These are phyloP conservation scores for Climacium dendroides DNA, from an alignment of 225 moss, liverwort and hornwort genomes.

Conservation along the genomic window DNA sequence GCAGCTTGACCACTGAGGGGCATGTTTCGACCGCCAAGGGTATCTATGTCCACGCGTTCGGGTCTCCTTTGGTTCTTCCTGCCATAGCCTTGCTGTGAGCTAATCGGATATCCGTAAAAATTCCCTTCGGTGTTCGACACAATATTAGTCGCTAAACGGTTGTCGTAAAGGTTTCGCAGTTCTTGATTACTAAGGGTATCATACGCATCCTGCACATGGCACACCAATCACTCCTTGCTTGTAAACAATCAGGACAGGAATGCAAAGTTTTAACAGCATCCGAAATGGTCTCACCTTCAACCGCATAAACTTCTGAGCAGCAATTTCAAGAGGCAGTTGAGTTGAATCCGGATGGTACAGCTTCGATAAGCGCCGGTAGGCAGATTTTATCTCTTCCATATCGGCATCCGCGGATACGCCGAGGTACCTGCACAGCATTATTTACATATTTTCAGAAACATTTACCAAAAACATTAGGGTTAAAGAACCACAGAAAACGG, in stretches of 20 bases:
- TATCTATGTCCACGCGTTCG: constrained; percentile 40
- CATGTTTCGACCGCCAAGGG: constrained; percentile 70
- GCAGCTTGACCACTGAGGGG: constrained; percentile 62
- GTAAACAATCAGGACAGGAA: not conserved
- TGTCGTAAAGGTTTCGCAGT: constrained; percentile 63
- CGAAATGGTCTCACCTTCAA: constrained; percentile 44
- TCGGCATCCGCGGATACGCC: constrained; percentile 66
- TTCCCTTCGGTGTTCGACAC: constrained; percentile 28
- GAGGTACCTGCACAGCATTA: constrained; percentile 44
- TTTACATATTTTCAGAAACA: not conserved
- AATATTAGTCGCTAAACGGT: constrained; percentile 47
- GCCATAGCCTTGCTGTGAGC: constrained; percentile 36
- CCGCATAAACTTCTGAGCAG: constrained; percentile 82
- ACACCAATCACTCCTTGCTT: not conserved
- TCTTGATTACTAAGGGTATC: constrained; percentile 65
- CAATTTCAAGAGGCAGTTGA: constrained; percentile 75
- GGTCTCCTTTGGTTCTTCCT: not conserved
- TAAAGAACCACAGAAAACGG: not conserved
- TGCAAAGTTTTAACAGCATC: not conserved
- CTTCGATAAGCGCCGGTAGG: constrained; percentile 87
- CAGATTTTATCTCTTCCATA: constrained; percentile 76
- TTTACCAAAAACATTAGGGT: not conserved
- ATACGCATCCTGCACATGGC: constrained; percentile 59
- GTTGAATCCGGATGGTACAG: constrained; percentile 91
- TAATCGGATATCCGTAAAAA: constrained; percentile 35